Base-by-base conservation (phyloP, 352 stramenopile genomes). In the Chrysophaeum taylorii region DNA sequence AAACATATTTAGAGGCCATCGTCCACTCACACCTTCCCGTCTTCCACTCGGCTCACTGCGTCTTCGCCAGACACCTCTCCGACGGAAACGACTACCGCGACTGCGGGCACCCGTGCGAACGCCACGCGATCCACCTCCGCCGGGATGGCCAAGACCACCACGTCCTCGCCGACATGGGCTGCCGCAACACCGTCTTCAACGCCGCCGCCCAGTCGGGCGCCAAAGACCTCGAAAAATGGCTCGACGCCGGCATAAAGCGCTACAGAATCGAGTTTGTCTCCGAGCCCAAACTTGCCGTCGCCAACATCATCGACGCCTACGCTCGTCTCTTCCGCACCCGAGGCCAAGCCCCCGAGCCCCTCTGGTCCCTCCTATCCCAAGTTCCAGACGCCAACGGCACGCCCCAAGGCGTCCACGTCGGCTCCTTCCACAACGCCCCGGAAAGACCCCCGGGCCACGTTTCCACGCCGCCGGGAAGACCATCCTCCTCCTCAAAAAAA, bases 111-210 rank as follows among this genome's bases (percentile, higher is more conserved):
- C 78, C 72, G 12, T 86, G 81, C 68, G 84, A 80, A 23, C 70
- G 78, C 41, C 81, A 86, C 54, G 80, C 72, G 50, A 70, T 86
- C 9, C 81, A 86, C 72, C 64, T 86, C 25, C 76, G 79, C 23
- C 79, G 85, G 70, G 72, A 84, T 61, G 79, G 79, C 35, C 73
- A 73, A 62, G 81, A 86, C 63, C 82, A 86, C 69, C 52, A 82
- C 9, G 81, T 86, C 16, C 50, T 86, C 33, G 81, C 81, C 25
- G 81, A 86, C 54, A 84, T 86, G 78, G 81, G 81, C 23, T 86
- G 81, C 67, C 73, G 81, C 35, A 86, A 86, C 72, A 86, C 81
- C n/a, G 79, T 86, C 0, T 86, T 86, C 69, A 78, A 74, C 33
- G 71, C 79, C n/a, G 72, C 83, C 54, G 74, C 79, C 5, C 81